Evolutionary conservation across 2,329 filamentous ascomycete species (phyloP).

Genomic region (Graphium sp.): DNA sequence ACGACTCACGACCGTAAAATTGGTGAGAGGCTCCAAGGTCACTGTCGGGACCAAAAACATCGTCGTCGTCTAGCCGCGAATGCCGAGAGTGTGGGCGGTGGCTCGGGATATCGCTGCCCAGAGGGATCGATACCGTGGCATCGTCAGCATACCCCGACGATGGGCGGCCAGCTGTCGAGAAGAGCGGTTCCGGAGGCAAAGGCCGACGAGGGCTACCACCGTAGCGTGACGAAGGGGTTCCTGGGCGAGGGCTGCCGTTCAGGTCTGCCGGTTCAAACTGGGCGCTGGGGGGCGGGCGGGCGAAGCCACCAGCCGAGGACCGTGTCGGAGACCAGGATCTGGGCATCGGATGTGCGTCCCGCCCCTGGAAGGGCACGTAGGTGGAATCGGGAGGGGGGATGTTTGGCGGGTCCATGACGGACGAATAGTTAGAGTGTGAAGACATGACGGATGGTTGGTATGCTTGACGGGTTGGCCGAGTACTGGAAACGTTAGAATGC

Average conservation of each 20-base stretch:
- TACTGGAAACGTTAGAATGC: slow-evolving; percentile 21
- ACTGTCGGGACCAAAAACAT: slow-evolving; percentile 53
- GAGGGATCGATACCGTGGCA: slow-evolving; percentile 55
- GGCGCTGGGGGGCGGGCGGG: slow-evolving; percentile 52
- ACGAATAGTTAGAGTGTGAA: slow-evolving; percentile 24
- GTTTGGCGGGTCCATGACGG: slow-evolving; percentile 38
- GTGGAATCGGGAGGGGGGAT: slow-evolving; percentile 48
- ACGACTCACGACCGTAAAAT: slow-evolving; percentile 39
- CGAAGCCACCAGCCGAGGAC: slow-evolving; percentile 41
- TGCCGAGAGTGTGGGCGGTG: slow-evolving; percentile 3
- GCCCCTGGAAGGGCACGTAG: slow-evolving; percentile 38
- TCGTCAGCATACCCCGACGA: slow-evolving; percentile 45
- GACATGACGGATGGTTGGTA: slow-evolving; percentile 38
- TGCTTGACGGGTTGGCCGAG: slow-evolving; percentile 22
- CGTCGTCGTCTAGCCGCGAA: slow-evolving; percentile 25
- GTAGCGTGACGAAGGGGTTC: slow-evolving; percentile 79
- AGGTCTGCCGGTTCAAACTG: slow-evolving; percentile 77
- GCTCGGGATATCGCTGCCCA: slow-evolving; percentile 20
- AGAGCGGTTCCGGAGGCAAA: slow-evolving; percentile 75
- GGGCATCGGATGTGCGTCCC: slow-evolving; percentile 15
- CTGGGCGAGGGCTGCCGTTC: slow-evolving; percentile 78
- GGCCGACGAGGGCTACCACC: slow-evolving; percentile 76
- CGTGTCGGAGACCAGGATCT: slow-evolving; percentile 39
- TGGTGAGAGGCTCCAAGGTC: slow-evolving; percentile 34
- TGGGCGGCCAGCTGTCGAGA: slow-evolving; percentile 37